Evolutionary conservation across 2,329 filamentous ascomycete species (phyloP).

Genomic region (Fusarium euwallaceae): DNA sequence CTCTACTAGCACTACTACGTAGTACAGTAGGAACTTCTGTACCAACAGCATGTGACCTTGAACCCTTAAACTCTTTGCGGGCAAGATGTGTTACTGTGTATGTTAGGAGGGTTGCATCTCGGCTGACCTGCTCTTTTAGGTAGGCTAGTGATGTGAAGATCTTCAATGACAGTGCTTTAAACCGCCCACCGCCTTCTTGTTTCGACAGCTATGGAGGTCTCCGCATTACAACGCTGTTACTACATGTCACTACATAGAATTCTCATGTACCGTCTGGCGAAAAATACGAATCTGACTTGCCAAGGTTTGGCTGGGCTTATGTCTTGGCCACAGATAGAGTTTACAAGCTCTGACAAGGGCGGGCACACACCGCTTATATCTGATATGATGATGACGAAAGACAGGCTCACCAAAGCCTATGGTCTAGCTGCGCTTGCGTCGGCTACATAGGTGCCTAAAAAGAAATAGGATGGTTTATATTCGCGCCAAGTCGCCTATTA

Average conservation of each 20-base stretch:
- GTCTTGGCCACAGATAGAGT: not conserved
- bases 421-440: not conserved
- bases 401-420: not conserved
- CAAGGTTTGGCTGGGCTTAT: not conserved
- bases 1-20: too few relatives aligned
- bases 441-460: not conserved
- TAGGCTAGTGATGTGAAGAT: not conserved
- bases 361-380: not conserved
- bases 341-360: not conserved
- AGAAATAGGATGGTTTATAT: not conserved
- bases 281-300: not conserved
- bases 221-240: not conserved
- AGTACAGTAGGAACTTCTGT: not conserved
- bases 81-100: not conserved
- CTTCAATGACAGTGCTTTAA: not conserved
- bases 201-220: not conserved
- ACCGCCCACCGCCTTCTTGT: not conserved
- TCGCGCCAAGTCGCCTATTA: not conserved
- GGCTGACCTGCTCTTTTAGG: slow-evolving; percentile 29
- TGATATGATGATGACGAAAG: not conserved
- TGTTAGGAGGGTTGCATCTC: not conserved
- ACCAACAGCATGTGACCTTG: not conserved
- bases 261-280: not conserved
- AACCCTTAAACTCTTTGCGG: not conserved
- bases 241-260: not conserved